phyloP scores from a whole-genome alignment of 805 yeast species.

The Starmerella floricola region DNA sequence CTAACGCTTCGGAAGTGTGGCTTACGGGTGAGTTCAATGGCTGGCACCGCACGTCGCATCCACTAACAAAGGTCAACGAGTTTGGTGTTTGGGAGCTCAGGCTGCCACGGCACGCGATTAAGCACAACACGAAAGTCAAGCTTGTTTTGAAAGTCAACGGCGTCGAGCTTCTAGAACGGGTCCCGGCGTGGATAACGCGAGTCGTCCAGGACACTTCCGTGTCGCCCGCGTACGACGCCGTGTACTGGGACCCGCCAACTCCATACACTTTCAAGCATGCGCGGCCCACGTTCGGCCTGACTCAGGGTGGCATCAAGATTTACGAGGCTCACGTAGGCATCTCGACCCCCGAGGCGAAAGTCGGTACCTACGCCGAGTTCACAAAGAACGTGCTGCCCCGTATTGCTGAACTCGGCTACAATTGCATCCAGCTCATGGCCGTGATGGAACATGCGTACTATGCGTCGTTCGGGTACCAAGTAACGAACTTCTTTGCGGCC shows the following conservation, averaged over 20 bases:
- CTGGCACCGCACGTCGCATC: constrained; percentile 55
- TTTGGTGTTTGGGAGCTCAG: constrained; percentile 59
- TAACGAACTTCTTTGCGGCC: constrained; percentile 80
- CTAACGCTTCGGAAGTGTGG: constrained; percentile 63
- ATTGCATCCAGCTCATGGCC: constrained; percentile 93
- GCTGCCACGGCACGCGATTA: constrained; percentile 56
- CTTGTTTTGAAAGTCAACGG: constrained; percentile 50
- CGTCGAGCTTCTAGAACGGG: constrained; percentile 62
- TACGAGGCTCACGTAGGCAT: constrained; percentile 93
- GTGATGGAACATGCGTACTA: constrained; percentile 98
- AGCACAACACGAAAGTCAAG: constrained; percentile 65
- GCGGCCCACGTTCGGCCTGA: constrained; percentile 46
- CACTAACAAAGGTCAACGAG: constrained; percentile 42
- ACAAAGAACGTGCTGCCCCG: constrained; percentile 71
- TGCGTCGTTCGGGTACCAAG: constrained; percentile 96
- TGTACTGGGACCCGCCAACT: constrained; percentile 79
- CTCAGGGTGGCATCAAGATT: constrained; percentile 38
- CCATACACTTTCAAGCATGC: constrained; percentile 48
- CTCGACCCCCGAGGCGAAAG: constrained; percentile 75
- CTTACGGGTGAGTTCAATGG: constrained; percentile 86
- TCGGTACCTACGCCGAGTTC: constrained; percentile 79
- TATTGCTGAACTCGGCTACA: constrained; percentile 74
- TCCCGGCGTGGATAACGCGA: constrained; percentile 81
- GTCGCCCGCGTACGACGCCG: constrained; percentile 56
- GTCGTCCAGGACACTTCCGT: constrained; percentile 52